Conservation (phyloP, 257 asterid species). For the Echium plantagineum region DNA sequence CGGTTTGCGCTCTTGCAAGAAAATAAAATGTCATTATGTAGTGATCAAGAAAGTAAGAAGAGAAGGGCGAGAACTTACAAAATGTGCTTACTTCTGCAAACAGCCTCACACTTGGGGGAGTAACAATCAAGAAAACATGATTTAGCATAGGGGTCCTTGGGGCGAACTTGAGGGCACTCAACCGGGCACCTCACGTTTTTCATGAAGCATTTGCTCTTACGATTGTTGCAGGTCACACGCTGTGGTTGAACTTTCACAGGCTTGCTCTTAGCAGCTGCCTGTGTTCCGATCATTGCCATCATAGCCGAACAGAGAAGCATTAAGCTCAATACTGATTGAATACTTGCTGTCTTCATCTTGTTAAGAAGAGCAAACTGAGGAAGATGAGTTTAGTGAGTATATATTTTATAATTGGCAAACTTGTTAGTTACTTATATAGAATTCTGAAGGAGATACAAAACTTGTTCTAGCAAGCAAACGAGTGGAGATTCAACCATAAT, state of each 20-base stretch:
- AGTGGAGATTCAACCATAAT: not conserved
- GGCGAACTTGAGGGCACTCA: conserved; percentile 14
- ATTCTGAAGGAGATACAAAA: not conserved
- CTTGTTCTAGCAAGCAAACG: not conserved
- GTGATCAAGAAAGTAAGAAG: not conserved
- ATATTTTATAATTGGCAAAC: not conserved
- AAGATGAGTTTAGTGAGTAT: not conserved
- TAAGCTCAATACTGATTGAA: conserved; percentile 3
- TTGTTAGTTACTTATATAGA: conserved; percentile 5
- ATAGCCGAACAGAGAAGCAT: not conserved
- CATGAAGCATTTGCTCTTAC: conserved; percentile 13
- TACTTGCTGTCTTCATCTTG: not conserved
- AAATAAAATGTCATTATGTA: not conserved
- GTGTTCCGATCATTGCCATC: not conserved
- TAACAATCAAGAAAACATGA: conserved; percentile 19
- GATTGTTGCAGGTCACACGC: conserved; percentile 6
- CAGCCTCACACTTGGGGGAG: conserved; percentile 19
- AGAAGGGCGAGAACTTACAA: not conserved
- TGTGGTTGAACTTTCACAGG: not conserved
- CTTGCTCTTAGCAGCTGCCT: conserved; percentile 6
- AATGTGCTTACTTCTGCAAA: conserved; percentile 12
- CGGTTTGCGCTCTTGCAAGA: conserved; percentile 13
- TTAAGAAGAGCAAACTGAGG: not conserved
- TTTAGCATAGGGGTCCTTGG: conserved; percentile 14
- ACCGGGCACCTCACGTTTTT: conserved; percentile 10